Percentiles rank a stretch among this genome's conserved stretches.
Conservation (phyloP, 805 yeast genomes). For the Torulaspora maleeae region DNA sequence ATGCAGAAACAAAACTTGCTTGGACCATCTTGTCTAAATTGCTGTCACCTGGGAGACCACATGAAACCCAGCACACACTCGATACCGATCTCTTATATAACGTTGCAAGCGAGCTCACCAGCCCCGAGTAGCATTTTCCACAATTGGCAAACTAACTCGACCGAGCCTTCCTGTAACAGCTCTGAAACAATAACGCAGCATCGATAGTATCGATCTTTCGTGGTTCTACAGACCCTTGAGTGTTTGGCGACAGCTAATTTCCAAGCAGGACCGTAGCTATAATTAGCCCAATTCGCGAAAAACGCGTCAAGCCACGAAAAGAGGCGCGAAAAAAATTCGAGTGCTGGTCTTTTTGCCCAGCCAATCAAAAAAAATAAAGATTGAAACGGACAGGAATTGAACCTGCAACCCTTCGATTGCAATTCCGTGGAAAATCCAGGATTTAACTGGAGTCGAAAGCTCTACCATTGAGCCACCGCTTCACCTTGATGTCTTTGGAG, state of each 20-base stretch:
- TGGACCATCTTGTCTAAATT: neutral
- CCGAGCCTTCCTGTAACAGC: neutral
- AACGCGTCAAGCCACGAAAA: neutral
- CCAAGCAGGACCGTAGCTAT: too few relatives aligned
- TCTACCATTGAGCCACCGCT: constrained; percentile 64
- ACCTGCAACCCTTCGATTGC: constrained; percentile 69
- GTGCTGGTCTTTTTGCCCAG: neutral
- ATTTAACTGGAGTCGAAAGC: constrained; percentile 53
- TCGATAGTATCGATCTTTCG: neutral
- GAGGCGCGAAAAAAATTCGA: neutral
- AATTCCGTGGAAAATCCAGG: constrained; percentile 26
- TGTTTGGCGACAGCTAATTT: too few relatives aligned
- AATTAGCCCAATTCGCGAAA: neutral
- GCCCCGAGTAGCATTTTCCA: neutral
- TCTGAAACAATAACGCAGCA: too few relatives aligned
- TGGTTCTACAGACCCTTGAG: neutral
- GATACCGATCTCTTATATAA: neutral
- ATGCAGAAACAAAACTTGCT: neutral
- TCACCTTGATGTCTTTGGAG: constrained; percentile 23
- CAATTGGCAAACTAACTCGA: neutral
- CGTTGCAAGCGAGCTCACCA: too few relatives aligned
- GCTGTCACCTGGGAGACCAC: neutral
- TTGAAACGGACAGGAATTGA: constrained; percentile 70
- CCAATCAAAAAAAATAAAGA: constrained; percentile 19
- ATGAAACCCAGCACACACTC: too few relatives aligned